Base-by-base conservation (phyloP, 2,329 filamentous ascomycete species). In the Tricladium varicosporioides region DNA sequence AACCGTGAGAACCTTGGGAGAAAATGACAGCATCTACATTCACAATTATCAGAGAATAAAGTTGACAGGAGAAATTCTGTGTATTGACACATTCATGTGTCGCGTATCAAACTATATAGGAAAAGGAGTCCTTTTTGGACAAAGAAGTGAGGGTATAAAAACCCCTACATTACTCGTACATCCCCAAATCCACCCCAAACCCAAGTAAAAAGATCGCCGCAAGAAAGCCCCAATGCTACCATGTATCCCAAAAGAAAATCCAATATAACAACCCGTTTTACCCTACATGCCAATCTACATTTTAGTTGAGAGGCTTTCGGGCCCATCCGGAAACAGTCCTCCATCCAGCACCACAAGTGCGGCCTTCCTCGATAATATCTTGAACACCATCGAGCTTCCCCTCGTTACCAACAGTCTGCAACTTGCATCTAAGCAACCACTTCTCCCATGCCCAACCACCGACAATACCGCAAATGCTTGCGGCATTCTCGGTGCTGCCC, bases 401-500 rank as follows among this genome's bases (percentile, higher is more conserved):
- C 7, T 83, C 82, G 73, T 83, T 79, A 53, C 91, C 86, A 22
- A 89, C 88, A 69, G 91, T 94, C 77, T 97, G 92, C 75, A 87
- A 83, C 75, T 94, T 89, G 67, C 93, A 82, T 69, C 91, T 90
- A 64, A 97, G 76, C 72, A 97, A 82, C 94, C 94, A 99, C 71
- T 91, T 89, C 80, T 99, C 94, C 93, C 92, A 99, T 71, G 87
- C 86, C 86, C 92, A 94, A 22, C 88, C 87, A 4, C 91, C 94
- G 0, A 93, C 84, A 43, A 97, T 76, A 16, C 92, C 92, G 11
- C 89, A 88, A 63, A 96, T 78, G 65, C 83, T 85, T 1, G 90
- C 89, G 13, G 87, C 83, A 69, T 86, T 83, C 50, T 86, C 83
- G 0, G 88, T 91, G 66, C 82, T 88, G 7, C 89, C 89, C n/a